Evolutionary conservation across 805 yeast genomes (phyloP).

Genomic region (Candida pseudoglaebosa): DNA sequence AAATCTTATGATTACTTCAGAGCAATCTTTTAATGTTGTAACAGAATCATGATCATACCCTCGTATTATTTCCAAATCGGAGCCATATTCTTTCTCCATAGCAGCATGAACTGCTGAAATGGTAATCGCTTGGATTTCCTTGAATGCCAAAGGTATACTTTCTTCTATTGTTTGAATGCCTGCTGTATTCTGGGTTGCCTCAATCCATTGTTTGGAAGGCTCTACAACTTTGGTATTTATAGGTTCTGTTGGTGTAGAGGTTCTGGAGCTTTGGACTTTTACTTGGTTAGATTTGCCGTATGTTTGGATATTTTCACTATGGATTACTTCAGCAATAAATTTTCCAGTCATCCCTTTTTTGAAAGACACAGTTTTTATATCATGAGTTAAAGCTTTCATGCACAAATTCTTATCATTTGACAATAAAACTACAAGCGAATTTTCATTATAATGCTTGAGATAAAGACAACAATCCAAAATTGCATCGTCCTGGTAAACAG

Average conservation of each 20-base stretch:
- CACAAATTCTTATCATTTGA: conserved; percentile 87
- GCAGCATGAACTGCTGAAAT: conserved; percentile 47
- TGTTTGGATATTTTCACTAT: conserved; percentile 27
- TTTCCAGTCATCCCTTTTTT: conserved; percentile 42
- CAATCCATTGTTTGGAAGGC: conserved; percentile 13
- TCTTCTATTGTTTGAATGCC: conserved; percentile 5
- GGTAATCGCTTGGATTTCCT: conserved; percentile 39
- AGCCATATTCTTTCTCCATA: conserved; percentile 54
- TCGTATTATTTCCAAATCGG: conserved; percentile 46
- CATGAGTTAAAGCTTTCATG: conserved; percentile 67
- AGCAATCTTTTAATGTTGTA: conserved; percentile 37
- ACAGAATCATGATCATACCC: conserved; percentile 42
- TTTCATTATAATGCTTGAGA: conserved; percentile 38
- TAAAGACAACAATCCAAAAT: conserved; percentile 81
- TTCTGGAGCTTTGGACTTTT: neutral
- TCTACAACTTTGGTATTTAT: neutral
- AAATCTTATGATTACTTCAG: conserved; percentile 39
- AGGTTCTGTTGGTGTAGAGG: neutral
- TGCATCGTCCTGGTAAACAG: conserved; percentile 65
- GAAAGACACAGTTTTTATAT: conserved; percentile 57
- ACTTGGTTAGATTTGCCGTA: conserved; percentile 16
- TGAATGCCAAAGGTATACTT: conserved; percentile 24
- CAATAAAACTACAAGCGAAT: conserved; percentile 50
- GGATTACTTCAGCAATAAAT: conserved; percentile 38
- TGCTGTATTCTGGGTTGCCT: conserved; percentile 6